Evolutionary conservation across 352 stramenopile species (phyloP).

Genomic region (Phytophthora cryptogea): DNA sequence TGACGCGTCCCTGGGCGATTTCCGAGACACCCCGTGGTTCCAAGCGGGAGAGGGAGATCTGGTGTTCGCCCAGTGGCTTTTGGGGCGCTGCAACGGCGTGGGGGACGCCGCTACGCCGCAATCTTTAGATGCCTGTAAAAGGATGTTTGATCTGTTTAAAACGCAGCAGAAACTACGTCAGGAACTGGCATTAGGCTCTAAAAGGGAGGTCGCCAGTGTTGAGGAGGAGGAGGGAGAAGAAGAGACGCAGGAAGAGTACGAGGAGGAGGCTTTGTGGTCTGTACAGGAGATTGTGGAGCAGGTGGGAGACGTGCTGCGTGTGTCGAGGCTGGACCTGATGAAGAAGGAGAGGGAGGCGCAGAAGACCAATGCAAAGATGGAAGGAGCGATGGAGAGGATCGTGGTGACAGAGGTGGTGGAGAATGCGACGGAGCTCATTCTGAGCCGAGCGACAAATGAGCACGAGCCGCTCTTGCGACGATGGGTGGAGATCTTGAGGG

Average conservation of each 20-base stretch:
- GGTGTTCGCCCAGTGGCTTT: conserved; percentile 58
- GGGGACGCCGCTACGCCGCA: conserved; percentile 41
- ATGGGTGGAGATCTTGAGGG: conserved; percentile 50
- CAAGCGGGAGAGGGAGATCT: conserved; percentile 45
- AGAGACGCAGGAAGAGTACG: conserved; percentile 4
- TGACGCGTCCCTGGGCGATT: conserved; percentile 26
- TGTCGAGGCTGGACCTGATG: conserved; percentile 33
- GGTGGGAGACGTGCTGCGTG: conserved; percentile 34
- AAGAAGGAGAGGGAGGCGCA: conserved; percentile 27
- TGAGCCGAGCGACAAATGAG: conserved; percentile 45
- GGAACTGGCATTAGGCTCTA: conserved; percentile 39
- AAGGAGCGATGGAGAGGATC: conserved; percentile 39
- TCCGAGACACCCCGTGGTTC: conserved; percentile 52
- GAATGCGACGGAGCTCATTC: conserved; percentile 65
- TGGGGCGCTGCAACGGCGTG: conserved; percentile 53
- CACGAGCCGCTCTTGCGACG: conserved; percentile 42
- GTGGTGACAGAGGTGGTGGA: conserved; percentile 65
- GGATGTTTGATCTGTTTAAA: conserved; percentile 48
- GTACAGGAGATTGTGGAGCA: conserved; percentile 45
- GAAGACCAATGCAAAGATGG: conserved; percentile 25
- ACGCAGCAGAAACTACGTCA: conserved; percentile 52
- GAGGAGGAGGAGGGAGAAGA: conserved; percentile 18
- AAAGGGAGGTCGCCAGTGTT: conserved; percentile 6
- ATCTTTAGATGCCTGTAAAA: conserved; percentile 26
- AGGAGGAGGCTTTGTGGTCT: conserved; percentile 23